These are phyloP conservation scores for Strobilomyces dryophilus DNA, from an alignment of 768 basidiomycete species.

Conservation along the genomic window DNA sequence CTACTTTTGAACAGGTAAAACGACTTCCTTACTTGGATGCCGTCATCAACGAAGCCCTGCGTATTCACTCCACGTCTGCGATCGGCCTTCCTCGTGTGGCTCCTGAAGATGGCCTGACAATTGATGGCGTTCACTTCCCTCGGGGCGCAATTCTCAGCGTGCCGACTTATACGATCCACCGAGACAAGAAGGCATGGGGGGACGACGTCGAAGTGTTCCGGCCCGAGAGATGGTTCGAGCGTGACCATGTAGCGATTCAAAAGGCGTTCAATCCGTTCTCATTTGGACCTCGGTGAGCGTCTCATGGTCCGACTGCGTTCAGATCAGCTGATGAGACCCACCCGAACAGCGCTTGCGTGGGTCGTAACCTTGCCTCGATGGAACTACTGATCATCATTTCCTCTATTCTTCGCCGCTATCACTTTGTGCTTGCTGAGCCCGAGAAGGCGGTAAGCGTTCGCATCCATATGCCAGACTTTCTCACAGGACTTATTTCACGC, in stretches of 20 bases:
- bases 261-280: constrained; percentile 86
- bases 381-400: constrained; percentile 78
- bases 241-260: constrained; percentile 55
- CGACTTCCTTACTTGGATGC: constrained; percentile 77
- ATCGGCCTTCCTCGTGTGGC: constrained; percentile 80
- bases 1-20: constrained; percentile 68
- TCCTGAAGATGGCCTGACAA: constrained; percentile 67
- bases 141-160: constrained; percentile 74
- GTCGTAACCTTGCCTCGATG: constrained; percentile 75
- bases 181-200: constrained; percentile 71
- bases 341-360: constrained; percentile 67
- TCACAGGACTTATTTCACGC: constrained; percentile 1
- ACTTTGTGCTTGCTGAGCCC: constrained; percentile 63
- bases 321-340: constrained; percentile 3
- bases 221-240: constrained; percentile 85
- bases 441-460: constrained; percentile 46
- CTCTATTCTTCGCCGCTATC: constrained; percentile 73
- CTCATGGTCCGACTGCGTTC: background rate
- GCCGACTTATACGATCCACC: constrained; percentile 81
- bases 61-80: constrained; percentile 79
- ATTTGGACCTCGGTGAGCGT: constrained; percentile 63
- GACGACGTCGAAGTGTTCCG: constrained; percentile 68
- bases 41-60: constrained; percentile 81
- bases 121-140: constrained; percentile 54
- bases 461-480: constrained; percentile 1